Evolutionary conservation across 306 rosid genomes (phyloP), one percentile per base, ranked within the genome.

Genomic region (Comarum palustre): DNA sequence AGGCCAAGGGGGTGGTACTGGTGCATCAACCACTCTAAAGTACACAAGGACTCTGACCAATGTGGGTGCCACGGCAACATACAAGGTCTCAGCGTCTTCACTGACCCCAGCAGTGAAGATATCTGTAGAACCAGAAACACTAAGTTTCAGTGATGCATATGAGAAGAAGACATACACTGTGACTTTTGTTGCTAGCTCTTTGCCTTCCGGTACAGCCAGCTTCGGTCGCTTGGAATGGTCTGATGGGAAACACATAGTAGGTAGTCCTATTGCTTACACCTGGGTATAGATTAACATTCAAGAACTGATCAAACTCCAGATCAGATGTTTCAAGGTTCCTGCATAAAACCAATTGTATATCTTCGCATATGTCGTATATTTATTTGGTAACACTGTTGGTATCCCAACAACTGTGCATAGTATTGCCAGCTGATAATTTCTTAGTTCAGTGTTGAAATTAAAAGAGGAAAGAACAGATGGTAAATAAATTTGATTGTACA

Each of bases 171-270:
- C 87, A 73, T 94, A 84, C 69, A 91, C 90, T 2, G 95, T 90
- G 31, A 88, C 90, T 1, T 91, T 94, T 77, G 76, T 77, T 3
- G 72, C 91, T 48, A 39, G 68, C 46, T 75, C 93, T 57, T 38
- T 17, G 88, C 89, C 93, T 42, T 85, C 87, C 38, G 96, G 90
- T 20, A 80, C 96, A 27, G 73, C 66, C 48, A 76, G 81, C 85
- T 94, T 83, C 59, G 91, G 87, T 73, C 84, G 82, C 67, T 78
- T 94, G 80, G 90, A 83, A 78, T 94, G 97, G 97, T 87, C 96
- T 0, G 97, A 90, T 73, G 97, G 97, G 79, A 90, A 87, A 76
- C 99, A 86, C 75, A 66, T 42, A 14, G 92, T 94, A 17, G 86
- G 89, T 1, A 89, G 91, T 79, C 92, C 96, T 2, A 79, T 94